These are phyloP conservation scores for Fusarium paranaense DNA, from an alignment of 2,329 filamentous ascomycete species.

Conservation along the genomic window DNA sequence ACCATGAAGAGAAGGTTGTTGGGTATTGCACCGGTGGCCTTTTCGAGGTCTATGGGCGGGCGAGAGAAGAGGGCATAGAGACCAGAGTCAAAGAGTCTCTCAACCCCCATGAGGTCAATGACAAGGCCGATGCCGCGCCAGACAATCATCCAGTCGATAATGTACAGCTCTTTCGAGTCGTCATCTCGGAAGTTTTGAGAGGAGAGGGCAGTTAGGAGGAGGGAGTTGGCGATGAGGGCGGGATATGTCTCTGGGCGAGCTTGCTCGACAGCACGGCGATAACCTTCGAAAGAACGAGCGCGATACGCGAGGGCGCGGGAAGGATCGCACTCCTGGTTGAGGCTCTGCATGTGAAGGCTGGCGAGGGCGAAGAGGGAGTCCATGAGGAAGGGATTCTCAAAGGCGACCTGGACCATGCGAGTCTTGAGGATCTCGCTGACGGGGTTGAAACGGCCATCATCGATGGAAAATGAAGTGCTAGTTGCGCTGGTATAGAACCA, in stretches of 20 bases:
- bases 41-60: constrained; percentile 60
- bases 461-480: constrained; percentile 59
- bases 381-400: constrained; percentile 66
- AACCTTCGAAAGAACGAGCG: constrained; percentile 62
- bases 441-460: constrained; percentile 47
- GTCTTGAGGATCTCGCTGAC: constrained; percentile 59
- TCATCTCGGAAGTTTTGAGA: constrained; percentile 64
- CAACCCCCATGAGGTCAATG: constrained; percentile 50
- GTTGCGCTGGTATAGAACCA: constrained; percentile 66
- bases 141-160: constrained; percentile 67
- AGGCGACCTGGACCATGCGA: constrained; percentile 62
- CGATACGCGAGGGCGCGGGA: constrained; percentile 58
- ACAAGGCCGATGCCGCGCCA: constrained; percentile 66
- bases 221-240: constrained; percentile 63
- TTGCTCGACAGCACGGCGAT: constrained; percentile 62
- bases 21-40: constrained; percentile 56
- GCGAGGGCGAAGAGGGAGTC: constrained; percentile 65
- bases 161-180: constrained; percentile 58
- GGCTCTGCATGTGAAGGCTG: constrained; percentile 60
- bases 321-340: constrained; percentile 54
- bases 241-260: constrained; percentile 59
- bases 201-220: constrained; percentile 63
- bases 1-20: constrained; percentile 63
- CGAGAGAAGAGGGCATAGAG: constrained; percentile 61
- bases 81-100: constrained; percentile 53